Evolutionary conservation across 2,329 filamentous ascomycete species (phyloP), one percentile per base, ranked within the genome.

Genomic region (Neocatenulostroma microsporum): DNA sequence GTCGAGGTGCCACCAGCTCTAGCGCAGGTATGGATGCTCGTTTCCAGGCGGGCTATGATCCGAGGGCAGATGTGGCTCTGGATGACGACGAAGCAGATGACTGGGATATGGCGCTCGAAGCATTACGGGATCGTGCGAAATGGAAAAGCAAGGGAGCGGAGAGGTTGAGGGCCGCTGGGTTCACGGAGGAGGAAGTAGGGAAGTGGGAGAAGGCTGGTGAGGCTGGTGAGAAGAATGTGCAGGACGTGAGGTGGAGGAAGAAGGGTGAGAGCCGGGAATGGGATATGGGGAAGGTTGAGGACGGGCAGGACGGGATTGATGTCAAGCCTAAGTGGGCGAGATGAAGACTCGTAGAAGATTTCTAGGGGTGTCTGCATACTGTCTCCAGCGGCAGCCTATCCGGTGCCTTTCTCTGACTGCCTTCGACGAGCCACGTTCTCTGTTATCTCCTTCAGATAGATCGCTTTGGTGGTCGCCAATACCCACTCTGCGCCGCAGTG

Each of bases 101-200:
- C 41, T 94, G 86, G 87, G 82, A 84, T 29, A 76, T 84, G 49
- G 78, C 83, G 1, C 67, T 91, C 1, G 86, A 94, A 60, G 78
- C 80, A 4, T 70, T 85, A 38, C 74, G 82, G 25, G 86, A 94
- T 56, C 77, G 85, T n/a, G 76, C 84, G 47, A 80, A 79, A 47
- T 87, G 83, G 76, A 79, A 77, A 51, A 72, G 79, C 45, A 76
- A 80, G 48, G 84, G 86, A 20, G 83, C 83, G 5, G 80, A 87
- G 35, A 69, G 87, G 40, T 63, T 95, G 41, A 78, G 78, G 21
- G 76, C 75, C 14, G 86, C 84, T 0, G 88, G 87, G 0, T 93
- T 94, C 54, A 77, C 75, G 1, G 82, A 87, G 12, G 74, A 78
- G 4, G 76, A 87, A 51, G 76, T 94, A 40, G 69, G 72, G 50